Percentiles rank a stretch among this genome's conserved stretches.
Evolutionary conservation across 805 yeast genomes (phyloP).

Genomic region (Myxozyma sirexii): DNA sequence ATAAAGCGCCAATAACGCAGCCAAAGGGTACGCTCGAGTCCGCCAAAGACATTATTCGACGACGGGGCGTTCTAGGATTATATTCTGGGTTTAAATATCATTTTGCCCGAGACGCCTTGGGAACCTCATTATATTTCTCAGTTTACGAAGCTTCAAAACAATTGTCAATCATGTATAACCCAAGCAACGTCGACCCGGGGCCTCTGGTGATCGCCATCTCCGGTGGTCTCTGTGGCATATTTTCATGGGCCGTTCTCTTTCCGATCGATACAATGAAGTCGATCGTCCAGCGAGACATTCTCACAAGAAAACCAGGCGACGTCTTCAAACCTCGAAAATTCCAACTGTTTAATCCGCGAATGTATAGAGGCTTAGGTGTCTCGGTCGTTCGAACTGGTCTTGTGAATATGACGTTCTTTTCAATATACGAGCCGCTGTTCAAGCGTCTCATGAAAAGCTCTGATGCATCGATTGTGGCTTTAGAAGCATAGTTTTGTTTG

Average conservation of each 20-base stretch:
- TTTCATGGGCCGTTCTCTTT: constrained; percentile 74
- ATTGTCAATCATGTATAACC: constrained; percentile 35
- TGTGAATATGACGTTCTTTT: constrained; percentile 75
- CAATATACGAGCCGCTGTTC: constrained; percentile 56
- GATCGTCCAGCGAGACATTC: constrained; percentile 71
- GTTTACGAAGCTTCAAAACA: constrained; percentile 72
- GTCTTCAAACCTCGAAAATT: constrained; percentile 44
- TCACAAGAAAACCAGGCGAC: constrained; percentile 58
- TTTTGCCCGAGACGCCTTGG: constrained; percentile 65
- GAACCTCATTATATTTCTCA: constrained; percentile 73
- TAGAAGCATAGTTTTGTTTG: background rate
- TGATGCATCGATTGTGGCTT: background rate
- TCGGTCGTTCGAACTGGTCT: constrained; percentile 70
- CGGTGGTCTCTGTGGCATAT: constrained; percentile 78
- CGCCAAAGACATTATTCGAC: constrained; percentile 55
- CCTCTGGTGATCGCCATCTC: constrained; percentile 60
- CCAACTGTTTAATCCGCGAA: constrained; percentile 50
- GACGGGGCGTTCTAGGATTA: constrained; percentile 64
- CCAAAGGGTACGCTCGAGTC: constrained; percentile 48
- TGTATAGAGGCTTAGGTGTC: constrained; percentile 79
- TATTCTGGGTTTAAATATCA: constrained; percentile 77
- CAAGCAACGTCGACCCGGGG: constrained; percentile 38
- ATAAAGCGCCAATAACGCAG: constrained; percentile 35
- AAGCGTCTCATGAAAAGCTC: constrained; percentile 54
- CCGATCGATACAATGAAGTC: constrained; percentile 83